These are phyloP conservation scores for Collybia sp. DNA, from an alignment of 768 basidiomycete genomes.

Conservation along the genomic window DNA sequence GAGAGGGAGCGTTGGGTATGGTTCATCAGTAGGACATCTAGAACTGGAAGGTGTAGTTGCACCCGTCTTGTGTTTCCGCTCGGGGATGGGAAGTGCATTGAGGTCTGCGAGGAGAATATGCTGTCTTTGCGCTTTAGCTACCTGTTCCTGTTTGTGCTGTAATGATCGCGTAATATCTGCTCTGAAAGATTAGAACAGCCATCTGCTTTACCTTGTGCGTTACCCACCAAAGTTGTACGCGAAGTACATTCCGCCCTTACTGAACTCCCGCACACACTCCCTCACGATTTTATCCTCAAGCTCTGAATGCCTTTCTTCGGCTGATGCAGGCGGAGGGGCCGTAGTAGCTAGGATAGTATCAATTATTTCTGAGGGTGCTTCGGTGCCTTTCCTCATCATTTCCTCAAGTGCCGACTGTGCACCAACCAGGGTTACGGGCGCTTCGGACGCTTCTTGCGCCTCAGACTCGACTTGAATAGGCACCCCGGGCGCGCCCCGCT, in stretches of 20 bases:
- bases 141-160: constrained; percentile 72
- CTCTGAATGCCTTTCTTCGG: constrained; percentile 67
- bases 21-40: constrained; percentile 60
- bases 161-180: constrained; percentile 80
- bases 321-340: constrained; percentile 56
- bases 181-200: neutral
- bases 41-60: constrained; percentile 21
- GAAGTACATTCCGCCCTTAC: constrained; percentile 89
- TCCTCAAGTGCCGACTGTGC: constrained; percentile 35
- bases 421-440: constrained; percentile 3
- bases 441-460: neutral
- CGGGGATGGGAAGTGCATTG: constrained; percentile 38
- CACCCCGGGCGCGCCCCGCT: constrained; percentile 28
- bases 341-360: constrained; percentile 53
- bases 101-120: constrained; percentile 58
- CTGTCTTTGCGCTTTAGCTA: constrained; percentile 51
- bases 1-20: constrained; percentile 72
- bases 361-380: constrained; percentile 49
- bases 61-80: constrained; percentile 9
- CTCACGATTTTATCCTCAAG: constrained; percentile 80
- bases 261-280: constrained; percentile 73
- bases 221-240: constrained; percentile 73
- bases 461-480: constrained; percentile 3
- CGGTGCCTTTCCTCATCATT: constrained; percentile 40
- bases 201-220: constrained; percentile 7